Evolutionary conservation across 2,329 filamentous ascomycete genomes (phyloP), one percentile per base, ranked within the genome.

Genomic region (Aspergillus sp.): DNA sequence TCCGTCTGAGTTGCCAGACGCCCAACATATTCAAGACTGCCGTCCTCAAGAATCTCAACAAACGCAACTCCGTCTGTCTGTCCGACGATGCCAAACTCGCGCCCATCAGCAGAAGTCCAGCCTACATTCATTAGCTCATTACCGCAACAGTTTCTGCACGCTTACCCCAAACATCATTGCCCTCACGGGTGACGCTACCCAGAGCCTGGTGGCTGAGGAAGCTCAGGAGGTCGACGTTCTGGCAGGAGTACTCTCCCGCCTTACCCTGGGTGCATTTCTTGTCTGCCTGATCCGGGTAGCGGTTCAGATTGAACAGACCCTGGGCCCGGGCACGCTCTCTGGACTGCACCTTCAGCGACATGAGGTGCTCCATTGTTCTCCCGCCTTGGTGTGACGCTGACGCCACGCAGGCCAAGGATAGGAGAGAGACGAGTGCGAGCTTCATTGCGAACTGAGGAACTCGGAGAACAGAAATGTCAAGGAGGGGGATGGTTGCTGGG

Each of bases 181-280:
- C 62, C 52, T 64, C 62, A 39, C 62, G 62, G 23, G 58, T 63
- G 23, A n/a, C 40, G 19, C 60, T 64, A n/a, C 60, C 60, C 62
- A 64, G 24, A n/a, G 56, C 60, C 49, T 64, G 62, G 33, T 64
- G 62, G 40, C 62, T 64, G 27, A 64, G 48, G 31, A 64, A 64
- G 5, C 47, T 40, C 17, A 53, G 41, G 9, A 64, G 52, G n/a
- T 64, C 58, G 8, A 63, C 56, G 19, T 63, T 64, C 15, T 59
- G 47, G 39, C 62, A 64, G 3, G 58, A 58, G 39, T 64, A 63
- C 47, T 64, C 60, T 21, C 60, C 62, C 3, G 60, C 62, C 47
- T 59, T 64, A 4, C 62, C 62, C n/a, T 44, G 9, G n/a, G n/a
- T 49, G 24, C 62, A 64, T 24, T 53, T 50, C 21, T 47, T 52